phyloP scores from a whole-genome alignment of 257 asterid species.

The Solanum pimpinellifolium region DNA sequence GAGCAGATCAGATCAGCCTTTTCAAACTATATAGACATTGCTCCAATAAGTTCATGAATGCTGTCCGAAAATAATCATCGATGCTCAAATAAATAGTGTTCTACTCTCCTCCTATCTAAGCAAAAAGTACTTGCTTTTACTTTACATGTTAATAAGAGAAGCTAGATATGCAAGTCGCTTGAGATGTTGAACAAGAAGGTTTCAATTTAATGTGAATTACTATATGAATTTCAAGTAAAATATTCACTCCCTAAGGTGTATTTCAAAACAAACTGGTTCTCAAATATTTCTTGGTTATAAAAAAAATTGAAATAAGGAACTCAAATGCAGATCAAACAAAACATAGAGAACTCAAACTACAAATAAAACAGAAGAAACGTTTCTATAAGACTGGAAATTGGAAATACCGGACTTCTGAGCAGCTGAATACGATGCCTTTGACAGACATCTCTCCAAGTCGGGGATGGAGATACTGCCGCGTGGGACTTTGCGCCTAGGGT shows the following conservation, averaged over 20 bases:
- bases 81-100: neutral
- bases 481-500: slow-evolving; percentile 68
- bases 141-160: neutral
- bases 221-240: neutral
- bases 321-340: neutral
- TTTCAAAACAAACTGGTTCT: neutral
- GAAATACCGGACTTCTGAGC: slow-evolving; percentile 67
- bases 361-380: neutral
- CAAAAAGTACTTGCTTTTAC: neutral
- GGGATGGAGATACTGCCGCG: slow-evolving; percentile 61
- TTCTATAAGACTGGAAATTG: neutral
- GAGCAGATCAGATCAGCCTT: neutral
- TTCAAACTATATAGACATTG: neutral
- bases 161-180: neutral
- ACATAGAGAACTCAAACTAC: neutral
- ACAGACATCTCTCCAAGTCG: slow-evolving; percentile 71
- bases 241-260: neutral
- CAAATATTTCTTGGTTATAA: neutral
- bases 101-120: neutral
- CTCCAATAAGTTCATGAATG: neutral
- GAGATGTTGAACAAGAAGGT: neutral
- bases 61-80: neutral
- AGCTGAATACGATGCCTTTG: slow-evolving; percentile 75
- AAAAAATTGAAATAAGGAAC: neutral
- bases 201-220: neutral